Conservation (phyloP, 495 filamentous ascomycete species). For the Neurospora terricola region DNA sequence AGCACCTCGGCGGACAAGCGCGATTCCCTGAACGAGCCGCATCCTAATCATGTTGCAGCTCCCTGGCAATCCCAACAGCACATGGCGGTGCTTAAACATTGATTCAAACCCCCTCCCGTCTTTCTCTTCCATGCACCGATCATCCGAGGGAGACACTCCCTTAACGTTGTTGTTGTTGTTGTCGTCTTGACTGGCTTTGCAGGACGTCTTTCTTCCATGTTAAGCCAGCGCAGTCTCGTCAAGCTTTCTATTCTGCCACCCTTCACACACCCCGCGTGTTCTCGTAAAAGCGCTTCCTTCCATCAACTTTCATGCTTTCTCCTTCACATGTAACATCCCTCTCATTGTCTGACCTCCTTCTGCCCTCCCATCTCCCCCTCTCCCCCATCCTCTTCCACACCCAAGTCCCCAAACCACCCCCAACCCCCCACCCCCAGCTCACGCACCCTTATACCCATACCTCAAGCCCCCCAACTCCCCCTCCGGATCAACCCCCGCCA, state of each 20-base stretch:
- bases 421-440: not conserved
- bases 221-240: not conserved
- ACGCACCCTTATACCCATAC: conserved; percentile 55
- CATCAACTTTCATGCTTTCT: no score
- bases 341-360: no score
- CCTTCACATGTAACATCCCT: no score
- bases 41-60: not conserved
- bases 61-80: not conserved
- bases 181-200: not conserved
- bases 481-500: conserved; percentile 47
- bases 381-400: not conserved
- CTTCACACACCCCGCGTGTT: no score
- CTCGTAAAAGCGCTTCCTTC: no score
- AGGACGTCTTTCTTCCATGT: not conserved
- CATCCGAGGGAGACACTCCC: not conserved
- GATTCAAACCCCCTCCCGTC: not conserved
- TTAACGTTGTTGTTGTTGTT: not conserved
- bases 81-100: not conserved
- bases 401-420: not conserved
- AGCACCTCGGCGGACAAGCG: not conserved
- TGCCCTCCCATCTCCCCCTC: not conserved
- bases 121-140: not conserved
- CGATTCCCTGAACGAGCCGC: not conserved
- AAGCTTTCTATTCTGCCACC: not conserved
- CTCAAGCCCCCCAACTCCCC: conserved; percentile 39